Base-by-base conservation (phyloP, 257 asterid species). In the Primulina tabacum region DNA sequence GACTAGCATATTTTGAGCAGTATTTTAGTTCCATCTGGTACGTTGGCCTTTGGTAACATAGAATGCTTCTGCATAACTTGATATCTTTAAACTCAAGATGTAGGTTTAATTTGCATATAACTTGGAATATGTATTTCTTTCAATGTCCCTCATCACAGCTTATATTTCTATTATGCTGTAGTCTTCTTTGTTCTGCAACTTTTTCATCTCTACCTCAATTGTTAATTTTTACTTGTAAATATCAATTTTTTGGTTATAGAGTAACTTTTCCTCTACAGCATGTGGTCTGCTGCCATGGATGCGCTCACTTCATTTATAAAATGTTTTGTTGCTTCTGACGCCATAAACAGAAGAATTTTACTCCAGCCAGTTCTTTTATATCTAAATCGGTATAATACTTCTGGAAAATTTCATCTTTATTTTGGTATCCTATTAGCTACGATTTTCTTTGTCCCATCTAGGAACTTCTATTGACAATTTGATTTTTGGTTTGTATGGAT, bases 251-350 rank as follows among this genome's bases (percentile, higher is more conserved):
- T 35, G 67, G 68, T 61, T 56, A 60, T 79, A 74, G 58, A 67
- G 21, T 28, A 80, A 30, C 24, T 69, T 67, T 75, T 50, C 67
- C 63, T 75, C 64, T 89, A 93, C 72, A 93, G 99, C 32, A 92
- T 93, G 65, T 89, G 96, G 96, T 87, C 96, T 76, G 95, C 97
- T 72, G 97, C 99, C 78, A 72, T 91, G 74, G 96, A 88, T 67
- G 96, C 99, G 14, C 96, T 94, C 58, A 82, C 93, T 3, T 83
- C 92, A 73, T 94, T 87, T 53, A 78, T 89, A 73, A 91, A 85
- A 75, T 86, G 96, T 76, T 94, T 94, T 77, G 78, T 91, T 71
- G 88, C 95, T 73, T 78, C 91, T 66, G 95, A 84, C 73, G 87
- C 87, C 50, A 80, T 73, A 79, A 86, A 82, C 86, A 80, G 83